These are phyloP conservation scores for Phytophthora brassicae DNA, from an alignment of 352 stramenopile genomes.

Conservation along the genomic window DNA sequence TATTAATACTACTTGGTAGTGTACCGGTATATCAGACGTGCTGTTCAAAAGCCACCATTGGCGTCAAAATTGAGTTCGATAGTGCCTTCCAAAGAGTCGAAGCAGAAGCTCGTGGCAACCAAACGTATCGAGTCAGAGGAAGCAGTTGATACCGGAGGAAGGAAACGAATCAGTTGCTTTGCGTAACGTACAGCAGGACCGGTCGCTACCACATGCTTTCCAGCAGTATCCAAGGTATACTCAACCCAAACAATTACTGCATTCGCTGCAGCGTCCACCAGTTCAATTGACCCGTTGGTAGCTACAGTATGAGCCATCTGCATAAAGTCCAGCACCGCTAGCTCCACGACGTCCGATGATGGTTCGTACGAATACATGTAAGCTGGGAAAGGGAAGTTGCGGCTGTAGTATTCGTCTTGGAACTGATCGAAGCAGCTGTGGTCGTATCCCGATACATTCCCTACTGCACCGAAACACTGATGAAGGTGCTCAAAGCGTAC, in stretches of 20 bases:
- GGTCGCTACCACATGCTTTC: conserved; percentile 48
- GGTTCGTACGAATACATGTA: conserved; percentile 78
- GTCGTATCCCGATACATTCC: conserved; percentile 69
- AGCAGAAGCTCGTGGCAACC: conserved; percentile 43
- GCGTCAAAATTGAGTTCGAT: conserved; percentile 53
- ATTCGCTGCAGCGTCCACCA: conserved; percentile 35
- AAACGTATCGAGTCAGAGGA: conserved; percentile 10
- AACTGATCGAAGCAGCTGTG: conserved; percentile 76
- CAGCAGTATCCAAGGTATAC: conserved; percentile 51
- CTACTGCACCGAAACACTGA: conserved; percentile 77
- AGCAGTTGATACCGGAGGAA: conserved; percentile 23
- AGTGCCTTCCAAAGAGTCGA: conserved; percentile 62
- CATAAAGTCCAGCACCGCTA: conserved; percentile 51
- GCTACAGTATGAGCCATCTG: conserved; percentile 42
- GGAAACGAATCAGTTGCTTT: conserved; percentile 82
- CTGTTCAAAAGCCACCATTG: conserved; percentile 1
- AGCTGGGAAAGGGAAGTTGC: conserved; percentile 78
- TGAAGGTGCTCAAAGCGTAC: conserved; percentile 76
- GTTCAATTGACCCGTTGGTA: conserved; percentile 12
- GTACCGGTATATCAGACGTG: neutral
- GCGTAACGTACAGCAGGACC: conserved; percentile 56
- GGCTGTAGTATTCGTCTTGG: conserved; percentile 65
- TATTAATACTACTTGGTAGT: neutral
- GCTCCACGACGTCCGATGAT: conserved; percentile 41
- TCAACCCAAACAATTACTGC: conserved; percentile 79